Conservation (phyloP, 768 basidiomycete species). For the Pholiota molesta region DNA sequence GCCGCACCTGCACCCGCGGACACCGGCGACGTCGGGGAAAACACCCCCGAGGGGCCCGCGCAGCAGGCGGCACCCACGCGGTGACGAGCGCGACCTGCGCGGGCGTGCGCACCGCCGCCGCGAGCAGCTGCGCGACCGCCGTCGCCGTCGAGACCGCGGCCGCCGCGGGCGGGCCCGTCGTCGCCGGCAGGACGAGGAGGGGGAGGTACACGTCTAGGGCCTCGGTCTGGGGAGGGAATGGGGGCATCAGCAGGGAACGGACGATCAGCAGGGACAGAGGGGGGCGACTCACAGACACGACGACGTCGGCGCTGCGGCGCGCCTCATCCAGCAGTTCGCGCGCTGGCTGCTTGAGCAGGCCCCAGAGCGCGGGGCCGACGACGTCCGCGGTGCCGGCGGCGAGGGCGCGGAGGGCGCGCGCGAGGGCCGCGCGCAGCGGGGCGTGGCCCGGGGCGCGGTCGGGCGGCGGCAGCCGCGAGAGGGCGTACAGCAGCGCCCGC, state of each 20-base stretch:
- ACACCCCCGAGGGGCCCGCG: not conserved
- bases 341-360: constrained; percentile 34
- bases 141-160: constrained; percentile 28
- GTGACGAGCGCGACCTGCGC: constrained; percentile 53
- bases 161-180: constrained; percentile 22
- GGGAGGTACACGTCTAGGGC: constrained; percentile 52
- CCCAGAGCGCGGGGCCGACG: constrained; percentile 72
- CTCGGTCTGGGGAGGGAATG: not conserved
- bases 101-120: constrained; percentile 49
- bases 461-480: constrained; percentile 48
- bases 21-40: not conserved
- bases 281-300: not conserved
- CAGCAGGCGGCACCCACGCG: constrained; percentile 61
- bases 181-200: constrained; percentile 43
- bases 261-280: not conserved
- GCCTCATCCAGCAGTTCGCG: not conserved
- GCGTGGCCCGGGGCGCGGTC: constrained; percentile 29
- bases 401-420: constrained; percentile 64
- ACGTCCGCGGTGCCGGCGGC: constrained; percentile 64
- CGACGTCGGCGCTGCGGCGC: not conserved
- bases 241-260: too few species aligned
- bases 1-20: constrained; percentile 32
- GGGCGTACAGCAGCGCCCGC: constrained; percentile 62
- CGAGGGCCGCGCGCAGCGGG: constrained; percentile 55
- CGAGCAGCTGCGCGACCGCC: constrained; percentile 63